Conservation (phyloP, 441 rosid genomes). For the Bruguiera hainesii region DNA sequence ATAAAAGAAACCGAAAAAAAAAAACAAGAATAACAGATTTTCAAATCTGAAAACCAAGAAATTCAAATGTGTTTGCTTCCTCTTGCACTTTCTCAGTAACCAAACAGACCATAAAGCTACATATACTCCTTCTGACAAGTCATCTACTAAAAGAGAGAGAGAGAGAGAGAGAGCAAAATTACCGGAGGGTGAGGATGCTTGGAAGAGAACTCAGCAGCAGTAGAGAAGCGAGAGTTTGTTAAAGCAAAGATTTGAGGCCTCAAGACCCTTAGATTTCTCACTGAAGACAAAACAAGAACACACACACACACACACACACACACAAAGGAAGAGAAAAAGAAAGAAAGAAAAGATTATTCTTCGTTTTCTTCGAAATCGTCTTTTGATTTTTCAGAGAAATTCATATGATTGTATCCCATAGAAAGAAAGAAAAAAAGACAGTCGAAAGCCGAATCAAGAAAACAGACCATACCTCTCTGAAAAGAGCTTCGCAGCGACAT, state of each 20-base stretch:
- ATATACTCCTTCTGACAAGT: background rate
- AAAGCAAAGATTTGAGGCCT: conserved; percentile 42
- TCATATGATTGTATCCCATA: background rate
- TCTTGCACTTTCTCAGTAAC: conserved; percentile 3
- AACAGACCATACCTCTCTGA: conserved; percentile 33
- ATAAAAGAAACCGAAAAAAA: too few relatives aligned
- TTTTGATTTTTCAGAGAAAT: background rate
- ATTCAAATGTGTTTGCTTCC: background rate
- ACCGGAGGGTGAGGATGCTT: conserved; percentile 49
- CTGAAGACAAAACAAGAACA: conserved; percentile 27
- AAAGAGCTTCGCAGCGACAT: conserved; percentile 42
- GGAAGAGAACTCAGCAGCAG: conserved; percentile 50
- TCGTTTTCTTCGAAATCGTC: background rate
- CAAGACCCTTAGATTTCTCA: conserved; percentile 42
- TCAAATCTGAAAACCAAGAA: background rate
- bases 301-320: conserved; percentile 3
- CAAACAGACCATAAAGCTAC: conserved; percentile 3
- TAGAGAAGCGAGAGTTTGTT: conserved; percentile 38
- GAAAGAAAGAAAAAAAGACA: background rate
- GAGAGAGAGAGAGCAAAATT: conserved; percentile 9
- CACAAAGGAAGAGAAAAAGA: background rate
- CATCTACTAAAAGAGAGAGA: background rate
- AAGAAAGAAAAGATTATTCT: background rate
- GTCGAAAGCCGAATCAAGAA: too few relatives aligned
- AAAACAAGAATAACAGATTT: background rate